These are phyloP conservation scores for Cercospora zeina DNA, from an alignment of 2,329 filamentous ascomycete genomes.

Conservation along the genomic window DNA sequence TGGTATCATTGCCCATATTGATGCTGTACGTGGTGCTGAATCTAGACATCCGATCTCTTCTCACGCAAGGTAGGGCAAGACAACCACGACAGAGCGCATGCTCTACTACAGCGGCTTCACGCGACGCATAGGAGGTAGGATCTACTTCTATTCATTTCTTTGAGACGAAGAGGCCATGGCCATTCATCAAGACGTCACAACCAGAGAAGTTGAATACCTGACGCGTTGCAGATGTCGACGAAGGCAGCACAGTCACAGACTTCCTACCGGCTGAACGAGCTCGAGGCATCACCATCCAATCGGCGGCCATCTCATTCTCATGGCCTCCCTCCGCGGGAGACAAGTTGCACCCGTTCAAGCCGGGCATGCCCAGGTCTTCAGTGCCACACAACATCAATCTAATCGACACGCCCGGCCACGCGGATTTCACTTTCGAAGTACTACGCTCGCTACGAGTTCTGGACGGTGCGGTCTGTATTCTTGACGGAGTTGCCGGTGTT, in stretches of 20 bases:
- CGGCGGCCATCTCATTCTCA: conserved; percentile 89
- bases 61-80: conserved; percentile 69
- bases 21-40: conserved; percentile 61
- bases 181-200: background rate
- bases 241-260: conserved; percentile 95
- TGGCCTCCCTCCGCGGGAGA: conserved; percentile 67
- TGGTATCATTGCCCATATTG: conserved; percentile 97
- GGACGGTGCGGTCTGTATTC: conserved; percentile 87
- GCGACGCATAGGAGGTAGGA: conserved; percentile 70
- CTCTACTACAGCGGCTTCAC: conserved; percentile 94
- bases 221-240: conserved; percentile 70
- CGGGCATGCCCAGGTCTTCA: conserved; percentile 50
- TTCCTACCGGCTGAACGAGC: conserved; percentile 91
- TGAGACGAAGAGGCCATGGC: background rate
- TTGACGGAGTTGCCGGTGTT: conserved; percentile 89
- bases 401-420: conserved; percentile 95
- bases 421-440: conserved; percentile 97
- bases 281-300: conserved; percentile 95
- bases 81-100: conserved; percentile 98
- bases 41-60: conserved; percentile 5
- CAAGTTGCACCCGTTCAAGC: conserved; percentile 33
- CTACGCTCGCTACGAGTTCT: conserved; percentile 83
- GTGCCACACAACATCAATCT: conserved; percentile 75
- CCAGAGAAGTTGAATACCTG: conserved; percentile 8
- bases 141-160: background rate